Percentiles rank a stretch among this genome's conserved stretches.
These are phyloP conservation scores for Xylaria flabelliformis DNA, from an alignment of 495 filamentous ascomycete genomes.

Conservation along the genomic window DNA sequence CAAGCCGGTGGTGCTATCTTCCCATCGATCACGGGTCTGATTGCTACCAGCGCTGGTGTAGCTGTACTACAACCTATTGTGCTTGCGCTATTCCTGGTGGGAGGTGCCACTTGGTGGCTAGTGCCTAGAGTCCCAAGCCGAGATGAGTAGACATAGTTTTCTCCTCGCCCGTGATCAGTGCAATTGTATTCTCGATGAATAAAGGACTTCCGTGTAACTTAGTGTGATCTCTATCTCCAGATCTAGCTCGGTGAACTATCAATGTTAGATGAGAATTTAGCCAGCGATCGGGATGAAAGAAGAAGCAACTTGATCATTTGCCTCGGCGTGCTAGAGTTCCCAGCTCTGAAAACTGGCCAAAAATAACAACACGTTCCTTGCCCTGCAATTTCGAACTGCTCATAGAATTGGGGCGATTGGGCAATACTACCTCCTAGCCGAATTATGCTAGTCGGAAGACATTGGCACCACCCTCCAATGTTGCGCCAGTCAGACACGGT, in stretches of 20 bases:
- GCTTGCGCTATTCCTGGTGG: slow-evolving; percentile 51
- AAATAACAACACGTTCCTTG: slow-evolving; percentile 86
- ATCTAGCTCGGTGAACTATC: slow-evolving; percentile 89
- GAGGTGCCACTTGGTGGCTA: slow-evolving; percentile 52
- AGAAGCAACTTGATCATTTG: slow-evolving; percentile 75
- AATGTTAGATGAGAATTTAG: neutral
- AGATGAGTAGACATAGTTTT: slow-evolving; percentile 26
- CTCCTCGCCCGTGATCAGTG: neutral
- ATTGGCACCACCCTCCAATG: slow-evolving; percentile 91
- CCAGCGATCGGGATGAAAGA: neutral
- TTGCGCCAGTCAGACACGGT: slow-evolving; percentile 86
- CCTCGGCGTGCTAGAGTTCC: slow-evolving; percentile 94
- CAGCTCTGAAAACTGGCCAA: slow-evolving; percentile 95
- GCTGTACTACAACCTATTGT: slow-evolving; percentile 59
- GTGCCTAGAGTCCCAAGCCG: slow-evolving; percentile 45
- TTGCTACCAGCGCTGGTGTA: slow-evolving; percentile 54
- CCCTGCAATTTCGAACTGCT: slow-evolving; percentile 97
- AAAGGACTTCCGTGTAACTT: slow-evolving; percentile 84
- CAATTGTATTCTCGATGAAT: too few relatives aligned
- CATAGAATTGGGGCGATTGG: slow-evolving; percentile 88
- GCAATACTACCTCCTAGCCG: slow-evolving; percentile 82
- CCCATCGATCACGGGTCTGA: slow-evolving; percentile 57
- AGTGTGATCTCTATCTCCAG: slow-evolving; percentile 86
- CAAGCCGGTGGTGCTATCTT: slow-evolving; percentile 59
- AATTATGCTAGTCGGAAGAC: slow-evolving; percentile 96